Evolutionary conservation across 1,139 yeast species (phyloP), one percentile per base, ranked within the genome.

Genomic region (Eremothecium cymbalariae): DNA sequence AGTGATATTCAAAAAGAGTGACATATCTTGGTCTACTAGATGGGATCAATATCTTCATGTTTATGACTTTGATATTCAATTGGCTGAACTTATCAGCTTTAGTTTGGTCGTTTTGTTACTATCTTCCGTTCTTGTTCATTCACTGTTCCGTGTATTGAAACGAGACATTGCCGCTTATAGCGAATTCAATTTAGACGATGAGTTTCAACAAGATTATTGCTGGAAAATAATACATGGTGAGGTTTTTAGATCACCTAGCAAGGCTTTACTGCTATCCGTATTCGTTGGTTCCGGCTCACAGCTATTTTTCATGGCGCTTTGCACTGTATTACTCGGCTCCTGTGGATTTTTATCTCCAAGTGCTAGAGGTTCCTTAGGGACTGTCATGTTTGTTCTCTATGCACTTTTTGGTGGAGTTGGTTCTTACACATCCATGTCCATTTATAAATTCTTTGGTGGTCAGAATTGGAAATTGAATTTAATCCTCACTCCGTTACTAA

Each of bases 211-310:
- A 53, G 98, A 93, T 57, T 73, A 88, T 54, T 98, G 99, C 26
- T 90, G 99, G 99, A 93, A 93, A 60, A 70, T 90, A 45, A 77
- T 88, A 29, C 94, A 90, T 55, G 97, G 96, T 41, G 98, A 90
- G 57, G 86, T 90, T 22, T 90, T 90, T 67, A 72, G 98, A 57
- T 66, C 90, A 5, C 98, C 98, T 25, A 60, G 67, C 39, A 68
- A 73, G 45, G 68, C 81, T 41, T 68, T 86, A 73, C 46, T 83
- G 16, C 69, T 86, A 40, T 81, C 95, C 4, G 75, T 86, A 8
- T 60, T 86, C 22, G 72, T 86, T 38, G 99, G 99, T 29, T 77
- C 93, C 40, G 99, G 99, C 40, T 62, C 72, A 22, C 99, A 90
- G 60, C 62, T 90, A 32, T 72, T 86, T 44, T 65, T 80, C 50